Percentiles rank a stretch among this genome's conserved stretches.
Conservation (phyloP, 2,329 filamentous ascomycete genomes). For the Penicillium sp. region DNA sequence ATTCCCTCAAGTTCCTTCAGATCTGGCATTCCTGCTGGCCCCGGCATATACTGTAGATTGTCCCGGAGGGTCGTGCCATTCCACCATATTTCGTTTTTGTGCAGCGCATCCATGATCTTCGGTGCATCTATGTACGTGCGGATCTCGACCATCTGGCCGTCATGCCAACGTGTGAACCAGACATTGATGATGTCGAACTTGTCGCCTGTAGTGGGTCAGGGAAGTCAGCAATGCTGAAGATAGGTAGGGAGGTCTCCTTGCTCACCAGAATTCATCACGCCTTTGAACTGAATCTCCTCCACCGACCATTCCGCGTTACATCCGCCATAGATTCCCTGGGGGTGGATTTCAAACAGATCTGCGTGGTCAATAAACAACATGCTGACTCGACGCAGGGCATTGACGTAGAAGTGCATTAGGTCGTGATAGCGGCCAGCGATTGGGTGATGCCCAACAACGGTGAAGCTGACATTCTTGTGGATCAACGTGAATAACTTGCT, state of each 20-base stretch:
- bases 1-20: slow-evolving; percentile 23
- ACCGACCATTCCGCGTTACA: slow-evolving; percentile 33
- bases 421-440: slow-evolving; percentile 32
- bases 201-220: slow-evolving; percentile 19
- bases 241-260: not conserved
- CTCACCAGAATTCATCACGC: slow-evolving; percentile 33
- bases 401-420: slow-evolving; percentile 33
- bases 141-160: slow-evolving; percentile 32
- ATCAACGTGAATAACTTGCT: slow-evolving; percentile 30
- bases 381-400: slow-evolving; percentile 30
- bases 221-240: not conserved
- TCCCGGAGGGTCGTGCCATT: slow-evolving; percentile 28
- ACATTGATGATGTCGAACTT: slow-evolving; percentile 32
- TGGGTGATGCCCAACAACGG: slow-evolving; percentile 32
- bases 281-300: slow-evolving; percentile 31
- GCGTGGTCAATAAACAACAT: slow-evolving; percentile 27
- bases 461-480: slow-evolving; percentile 32
- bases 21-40: slow-evolving; percentile 32
- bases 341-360: slow-evolving; percentile 30
- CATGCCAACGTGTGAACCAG: slow-evolving; percentile 33
- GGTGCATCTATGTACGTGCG: slow-evolving; percentile 32
- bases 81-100: slow-evolving; percentile 35
- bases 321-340: slow-evolving; percentile 30
- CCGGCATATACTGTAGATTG: slow-evolving; percentile 31
- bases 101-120: slow-evolving; percentile 26